These are phyloP conservation scores for Pythium myriotylum DNA, from an alignment of 352 stramenopile species.

Conservation along the genomic window DNA sequence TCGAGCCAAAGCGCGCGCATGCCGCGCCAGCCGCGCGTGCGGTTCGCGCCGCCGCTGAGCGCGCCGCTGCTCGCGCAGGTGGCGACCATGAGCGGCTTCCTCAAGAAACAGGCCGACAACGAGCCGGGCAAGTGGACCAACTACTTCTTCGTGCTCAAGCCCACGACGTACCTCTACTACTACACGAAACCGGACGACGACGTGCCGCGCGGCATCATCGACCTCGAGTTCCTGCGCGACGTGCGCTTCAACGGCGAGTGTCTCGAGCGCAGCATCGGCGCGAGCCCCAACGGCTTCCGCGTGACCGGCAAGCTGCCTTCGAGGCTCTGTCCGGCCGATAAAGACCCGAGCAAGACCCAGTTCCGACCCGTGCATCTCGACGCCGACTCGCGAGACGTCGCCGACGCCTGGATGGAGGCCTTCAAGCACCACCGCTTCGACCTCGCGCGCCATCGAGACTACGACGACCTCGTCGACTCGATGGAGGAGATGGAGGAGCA, in stretches of 20 bases:
- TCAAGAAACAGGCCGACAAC: conserved; percentile 82
- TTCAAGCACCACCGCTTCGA: conserved; percentile 71
- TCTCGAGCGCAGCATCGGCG: conserved; percentile 68
- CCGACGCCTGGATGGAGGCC: conserved; percentile 70
- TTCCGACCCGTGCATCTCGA: conserved; percentile 75
- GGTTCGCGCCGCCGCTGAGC: conserved; percentile 55
- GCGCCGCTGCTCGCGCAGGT: conserved; percentile 46
- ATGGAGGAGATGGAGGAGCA: conserved; percentile 41
- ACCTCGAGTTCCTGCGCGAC: conserved; percentile 79
- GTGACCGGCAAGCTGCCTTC: conserved; percentile 64
- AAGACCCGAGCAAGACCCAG: conserved; percentile 29
- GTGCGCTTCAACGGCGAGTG: conserved; percentile 78
- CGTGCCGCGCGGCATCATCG: conserved; percentile 66
- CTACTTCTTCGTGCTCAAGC: conserved; percentile 83
- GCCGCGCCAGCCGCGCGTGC: conserved; percentile 34
- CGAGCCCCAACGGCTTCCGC: conserved; percentile 67
- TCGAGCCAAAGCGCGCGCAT: neutral
- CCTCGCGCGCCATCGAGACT: conserved; percentile 47
- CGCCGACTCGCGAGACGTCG: conserved; percentile 47
- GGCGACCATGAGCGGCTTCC: conserved; percentile 57
- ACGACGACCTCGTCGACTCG: conserved; percentile 35
- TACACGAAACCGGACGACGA: conserved; percentile 49
- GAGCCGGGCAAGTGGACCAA: conserved; percentile 74
- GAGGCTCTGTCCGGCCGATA: conserved; percentile 20
- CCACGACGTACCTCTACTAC: conserved; percentile 75